Evolutionary conservation across 2,329 filamentous ascomycete species (phyloP), one percentile per base, ranked within the genome.

Genomic region (Rasamsonia emersonii): DNA sequence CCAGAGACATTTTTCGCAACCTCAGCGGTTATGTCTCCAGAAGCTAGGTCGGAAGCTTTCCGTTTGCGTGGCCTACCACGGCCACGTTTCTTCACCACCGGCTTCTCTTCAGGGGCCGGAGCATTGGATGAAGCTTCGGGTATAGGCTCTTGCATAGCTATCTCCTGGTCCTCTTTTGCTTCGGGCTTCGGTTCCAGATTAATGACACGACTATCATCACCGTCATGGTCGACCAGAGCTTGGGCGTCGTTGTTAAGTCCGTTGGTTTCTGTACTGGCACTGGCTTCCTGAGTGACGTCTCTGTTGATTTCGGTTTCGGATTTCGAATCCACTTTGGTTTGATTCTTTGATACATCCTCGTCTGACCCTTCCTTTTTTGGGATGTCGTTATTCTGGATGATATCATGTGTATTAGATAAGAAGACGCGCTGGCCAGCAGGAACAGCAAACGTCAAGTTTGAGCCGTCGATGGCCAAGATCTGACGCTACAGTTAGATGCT

Each of bases 391-490:
- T 23, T 27, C 24, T 15, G 20, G 14, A 21, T 17, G 2, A 19
- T 18, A n/a, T 21, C 33, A 23, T 30, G 26, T 20, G 28, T 37
- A 26, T 38, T 32, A 14, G 40, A 38, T 23, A 61, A 45, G 34
- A 61, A 53, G 15, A 58, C 44, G 10, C 54, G 51, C 28, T 54
- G 50, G 4, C 58, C 61, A 26, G 55, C 40, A n/a, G 62, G 60
- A 16, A 64, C 45, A 4, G 50, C 45, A 36, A 65, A 60, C 5
- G 51, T 57, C 20, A 66, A 38, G 9, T 39, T 40, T 6, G 38
- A 31, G 11, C 47, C 49, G 18, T 57, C 43, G n/a, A 57, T 53
- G 8, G 46, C 49, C 24, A 55, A 39, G 17, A 65, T 47, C 60
- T 51, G 28, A 18, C 5, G 10, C 27, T n/a, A 19, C 20, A 33